Percentiles rank a stretch among this genome's conserved stretches.
These are phyloP conservation scores for Dioscorea zingiberensis DNA, from an alignment of 106 monocot species.

Conservation along the genomic window DNA sequence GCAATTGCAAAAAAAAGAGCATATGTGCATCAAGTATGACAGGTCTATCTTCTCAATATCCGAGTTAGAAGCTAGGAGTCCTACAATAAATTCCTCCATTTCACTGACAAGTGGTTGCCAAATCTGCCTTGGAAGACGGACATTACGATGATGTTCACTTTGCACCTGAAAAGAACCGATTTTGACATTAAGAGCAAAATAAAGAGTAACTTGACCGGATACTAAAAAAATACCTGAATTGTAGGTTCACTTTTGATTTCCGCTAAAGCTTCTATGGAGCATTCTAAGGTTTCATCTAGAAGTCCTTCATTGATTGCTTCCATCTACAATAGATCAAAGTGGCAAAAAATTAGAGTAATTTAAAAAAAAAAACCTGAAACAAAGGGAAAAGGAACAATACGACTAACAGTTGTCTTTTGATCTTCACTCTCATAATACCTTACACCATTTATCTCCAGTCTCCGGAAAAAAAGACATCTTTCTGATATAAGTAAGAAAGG, in stretches of 20 bases:
- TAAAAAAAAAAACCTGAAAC: not conserved
- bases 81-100: conserved; percentile 38
- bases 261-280: conserved; percentile 57
- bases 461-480: conserved; percentile 3
- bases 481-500: conserved; percentile 26
- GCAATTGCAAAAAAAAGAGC: conserved; percentile 65
- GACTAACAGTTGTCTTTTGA: not conserved
- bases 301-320: conserved; percentile 16
- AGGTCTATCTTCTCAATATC: conserved; percentile 10
- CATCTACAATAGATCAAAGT: not conserved
- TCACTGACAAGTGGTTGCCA: conserved; percentile 50
- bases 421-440: conserved; percentile 23
- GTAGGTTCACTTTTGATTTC: conserved; percentile 23
- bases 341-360: not conserved
- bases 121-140: conserved; percentile 55
- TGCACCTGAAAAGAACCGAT: conserved; percentile 20
- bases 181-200: too few relatives aligned
- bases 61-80: conserved; percentile 18
- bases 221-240: conserved; percentile 27
- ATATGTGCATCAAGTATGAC: conserved; percentile 38
- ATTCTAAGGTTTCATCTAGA: conserved; percentile 34
- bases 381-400: not conserved
- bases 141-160: conserved; percentile 6
- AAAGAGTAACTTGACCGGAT: too few relatives aligned
- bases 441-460: conserved; percentile 8